Base-by-base conservation (phyloP, 176 grass and related monocot genomes). In the Eragrostis curvula region DNA sequence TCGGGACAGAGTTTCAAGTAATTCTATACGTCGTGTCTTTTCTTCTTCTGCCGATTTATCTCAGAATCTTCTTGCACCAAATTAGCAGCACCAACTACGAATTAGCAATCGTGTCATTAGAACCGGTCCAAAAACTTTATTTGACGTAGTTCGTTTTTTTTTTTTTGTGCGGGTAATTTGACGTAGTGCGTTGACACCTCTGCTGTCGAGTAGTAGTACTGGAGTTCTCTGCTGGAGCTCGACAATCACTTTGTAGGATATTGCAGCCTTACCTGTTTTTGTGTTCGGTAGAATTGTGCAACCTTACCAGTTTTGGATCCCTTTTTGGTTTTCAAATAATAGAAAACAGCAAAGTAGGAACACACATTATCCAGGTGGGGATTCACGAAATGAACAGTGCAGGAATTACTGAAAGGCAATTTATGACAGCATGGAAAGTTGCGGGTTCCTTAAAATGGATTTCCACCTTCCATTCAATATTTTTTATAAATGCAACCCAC, bases 1-100 rank as follows among this genome's bases (percentile, higher is more conserved):
- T 14, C 43, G 65, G 3, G 56, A 71, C 9, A 85, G 77, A 18
- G 7, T 16, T 1, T 18, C 25, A 85, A 83, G 87, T 89, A 50
- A 71, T 0, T 9, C 1, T n/a, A 10, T 25, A 3, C 5, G 16
- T 16, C 17, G 0, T 20, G 9, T 74, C 20, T 12, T 43, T 5
- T 48, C 5, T 53, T 58, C 2, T 25, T 0, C 39, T 45, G 1
- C 12, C 12, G 23, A 20, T 24, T 9, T n/a, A 18, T 59, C 68
- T 80, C 81, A 12, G 12, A 59, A 9, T 0, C 49, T 55, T 67
- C 13, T 69, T 46, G n/a, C 30, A 74, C 21, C 0, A 5, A 42
- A 25, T 13, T 63, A 30, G 10, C 36, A 30, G 8, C 15, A 16
- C 42, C 53, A n/a, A 11, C 25, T 9, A 14, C 5, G 11, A 21